These are phyloP conservation scores for Blumeria hordei DNA, from an alignment of 2,329 filamentous ascomycete species.

Conservation along the genomic window DNA sequence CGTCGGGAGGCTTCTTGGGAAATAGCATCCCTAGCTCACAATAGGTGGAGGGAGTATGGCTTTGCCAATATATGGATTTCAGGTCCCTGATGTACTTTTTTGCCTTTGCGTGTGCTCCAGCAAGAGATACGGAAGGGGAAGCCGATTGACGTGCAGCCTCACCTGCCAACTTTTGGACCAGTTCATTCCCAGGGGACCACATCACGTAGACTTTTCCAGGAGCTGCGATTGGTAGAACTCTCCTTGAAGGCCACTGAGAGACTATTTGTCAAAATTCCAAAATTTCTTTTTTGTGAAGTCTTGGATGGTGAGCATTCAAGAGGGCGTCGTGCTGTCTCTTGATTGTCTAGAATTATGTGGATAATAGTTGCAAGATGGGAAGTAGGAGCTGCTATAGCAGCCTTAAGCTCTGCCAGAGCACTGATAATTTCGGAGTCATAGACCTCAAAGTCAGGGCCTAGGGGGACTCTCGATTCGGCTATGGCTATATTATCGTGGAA, in stretches of 20 bases:
- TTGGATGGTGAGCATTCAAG: background rate
- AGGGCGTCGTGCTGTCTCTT: background rate
- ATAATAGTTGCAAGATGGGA: background rate
- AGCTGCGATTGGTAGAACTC: background rate
- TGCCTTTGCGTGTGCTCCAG: background rate
- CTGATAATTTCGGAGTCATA: background rate
- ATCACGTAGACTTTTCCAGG: background rate
- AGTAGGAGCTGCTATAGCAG: background rate
- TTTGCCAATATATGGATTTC: background rate
- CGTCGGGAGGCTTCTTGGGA: background rate
- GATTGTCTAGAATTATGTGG: background rate
- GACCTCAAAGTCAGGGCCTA: background rate
- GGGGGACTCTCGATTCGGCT: background rate
- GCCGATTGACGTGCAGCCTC: background rate
- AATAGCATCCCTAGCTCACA: background rate
- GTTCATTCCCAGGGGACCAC: background rate
- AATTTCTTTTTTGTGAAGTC: background rate
- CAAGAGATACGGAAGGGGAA: background rate
- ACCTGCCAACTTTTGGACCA: background rate
- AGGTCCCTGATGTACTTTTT: background rate
- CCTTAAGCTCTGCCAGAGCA: background rate
- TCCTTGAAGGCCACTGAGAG: background rate
- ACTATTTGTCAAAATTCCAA: background rate
- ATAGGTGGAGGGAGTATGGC: background rate
- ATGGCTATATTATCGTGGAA: background rate